Evolutionary conservation across 345 rosid species (phyloP).

Genomic region (Citrus unshiu): DNA sequence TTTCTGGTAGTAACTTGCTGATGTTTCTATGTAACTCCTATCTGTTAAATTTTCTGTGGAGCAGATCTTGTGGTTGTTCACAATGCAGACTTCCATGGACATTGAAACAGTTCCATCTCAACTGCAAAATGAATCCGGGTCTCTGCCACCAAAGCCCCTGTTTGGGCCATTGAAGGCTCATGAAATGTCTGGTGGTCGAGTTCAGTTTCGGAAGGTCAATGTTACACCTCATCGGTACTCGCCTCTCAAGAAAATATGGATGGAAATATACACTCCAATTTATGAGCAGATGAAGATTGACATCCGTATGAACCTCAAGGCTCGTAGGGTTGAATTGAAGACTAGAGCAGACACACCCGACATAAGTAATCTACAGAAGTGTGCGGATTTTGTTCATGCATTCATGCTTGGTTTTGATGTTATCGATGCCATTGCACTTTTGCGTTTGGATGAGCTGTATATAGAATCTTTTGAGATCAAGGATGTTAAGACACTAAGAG

Average conservation of each 20-base stretch:
- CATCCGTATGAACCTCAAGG: constrained; percentile 81
- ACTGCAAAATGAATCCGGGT: not conserved
- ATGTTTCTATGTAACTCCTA: not conserved
- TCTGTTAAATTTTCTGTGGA: not conserved
- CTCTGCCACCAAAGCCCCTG: constrained; percentile 56
- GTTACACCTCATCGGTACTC: constrained; percentile 84
- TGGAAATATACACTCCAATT: constrained; percentile 72
- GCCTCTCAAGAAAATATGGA: constrained; percentile 82
- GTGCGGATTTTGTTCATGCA: constrained; percentile 90
- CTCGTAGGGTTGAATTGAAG: constrained; percentile 75
- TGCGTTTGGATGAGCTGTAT: constrained; percentile 78
- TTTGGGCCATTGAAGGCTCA: constrained; percentile 78
- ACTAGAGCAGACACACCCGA: constrained; percentile 72
- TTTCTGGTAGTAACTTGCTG: not conserved
- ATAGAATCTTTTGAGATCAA: constrained; percentile 87
- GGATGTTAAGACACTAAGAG: constrained; percentile 82
- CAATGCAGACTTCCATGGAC: constrained; percentile 43
- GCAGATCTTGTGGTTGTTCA: not conserved
- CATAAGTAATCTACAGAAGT: constrained; percentile 69
- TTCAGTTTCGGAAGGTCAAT: constrained; percentile 62
- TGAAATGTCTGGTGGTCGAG: constrained; percentile 76
- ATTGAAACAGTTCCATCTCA: constrained; percentile 29
- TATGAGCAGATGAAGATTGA: constrained; percentile 88
- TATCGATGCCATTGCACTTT: constrained; percentile 64
- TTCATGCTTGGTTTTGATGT: constrained; percentile 88